Conservation (phyloP, 306 rosid species). For the Purshia tridentata region DNA sequence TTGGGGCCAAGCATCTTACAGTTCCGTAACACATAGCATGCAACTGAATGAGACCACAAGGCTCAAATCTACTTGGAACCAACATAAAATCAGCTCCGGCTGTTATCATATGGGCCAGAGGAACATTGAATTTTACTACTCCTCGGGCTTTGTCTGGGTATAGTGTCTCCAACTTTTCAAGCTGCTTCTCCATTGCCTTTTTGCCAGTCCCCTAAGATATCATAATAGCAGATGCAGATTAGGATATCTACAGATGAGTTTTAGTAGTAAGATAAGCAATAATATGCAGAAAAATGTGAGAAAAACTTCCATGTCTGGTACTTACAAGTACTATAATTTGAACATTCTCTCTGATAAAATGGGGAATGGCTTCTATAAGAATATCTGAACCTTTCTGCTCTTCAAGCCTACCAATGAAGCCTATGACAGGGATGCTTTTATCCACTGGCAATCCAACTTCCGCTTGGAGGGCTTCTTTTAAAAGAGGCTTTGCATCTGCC, state of each 20-base stretch:
- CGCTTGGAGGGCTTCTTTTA: constrained; percentile 86
- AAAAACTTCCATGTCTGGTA: neutral
- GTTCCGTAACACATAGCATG: constrained; percentile 91
- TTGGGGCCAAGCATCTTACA: constrained; percentile 29
- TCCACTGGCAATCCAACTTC: constrained; percentile 83
- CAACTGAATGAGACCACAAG: constrained; percentile 82
- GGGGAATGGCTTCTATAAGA: constrained; percentile 73
- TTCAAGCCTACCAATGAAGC: constrained; percentile 83
- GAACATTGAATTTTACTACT: constrained; percentile 72
- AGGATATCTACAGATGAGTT: constrained; percentile 12
- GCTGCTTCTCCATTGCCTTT: constrained; percentile 73
- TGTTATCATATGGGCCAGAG: constrained; percentile 74
- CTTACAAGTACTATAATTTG: constrained; percentile 79
- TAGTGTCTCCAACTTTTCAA: constrained; percentile 50
- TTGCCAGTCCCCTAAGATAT: constrained; percentile 72
- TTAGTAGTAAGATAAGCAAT: neutral
- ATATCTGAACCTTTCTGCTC: constrained; percentile 95
- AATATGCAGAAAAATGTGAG: neutral
- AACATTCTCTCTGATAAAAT: constrained; percentile 54
- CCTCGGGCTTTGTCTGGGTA: constrained; percentile 76
- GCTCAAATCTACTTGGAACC: constrained; percentile 83
- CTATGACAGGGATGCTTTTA: constrained; percentile 59
- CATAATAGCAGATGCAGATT: constrained; percentile 20
- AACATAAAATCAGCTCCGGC: constrained; percentile 75
- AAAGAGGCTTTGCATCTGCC: constrained; percentile 51